Base-by-base conservation (phyloP, 2,329 filamentous ascomycete species). In the Fonsecaea multimorphosa region DNA sequence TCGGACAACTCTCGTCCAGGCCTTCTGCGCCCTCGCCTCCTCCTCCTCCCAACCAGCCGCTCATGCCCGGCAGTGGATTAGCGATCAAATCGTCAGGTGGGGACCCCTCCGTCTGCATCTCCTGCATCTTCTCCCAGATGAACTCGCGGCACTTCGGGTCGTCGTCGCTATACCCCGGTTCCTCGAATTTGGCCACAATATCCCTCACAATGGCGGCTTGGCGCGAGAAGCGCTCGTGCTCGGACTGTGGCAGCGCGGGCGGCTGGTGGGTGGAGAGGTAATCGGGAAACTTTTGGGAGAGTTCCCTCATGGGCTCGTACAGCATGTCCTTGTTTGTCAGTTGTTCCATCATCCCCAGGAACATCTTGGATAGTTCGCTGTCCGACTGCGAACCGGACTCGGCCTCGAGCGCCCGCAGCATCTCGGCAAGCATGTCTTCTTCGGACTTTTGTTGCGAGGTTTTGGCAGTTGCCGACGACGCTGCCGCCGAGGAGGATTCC, bases 261-360 rank as follows among this genome's bases (percentile, higher is more conserved):
- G 34, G 54, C 29, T 9, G 58, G 58, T 72, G 83, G 83, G 77
- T 97, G 94, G 79, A 91, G 89, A 73, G 84, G 94, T 95, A 99
- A 1, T 80, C 87, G 0, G 93, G 94, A 75, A 95, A 99, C 78
- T 97, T 98, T 60, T 92, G 90, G 77, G 96, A 82, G 55, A 99
- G 82, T 79, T 99, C 95, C 82, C 97, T 97, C 93, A 99, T 97
- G 1, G 95, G 95, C 80, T 99, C 94, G 76, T 98, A 98, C 58
- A 99, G 80, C 69, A 99, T 97, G 72, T 98, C 95, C 82, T 97
- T 98, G 78, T 96, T 97, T 2, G 95, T 98, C 69, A 99, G 85
- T 78, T 99, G 93, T 80, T 98, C 92, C 94, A 99, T 98, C 92
- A 98, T 97, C 61, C 91, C 91, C 85, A 96, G 87, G 66, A 99